A percentile compares a stretch with the other conserved stretches of the same genome.
Evolutionary conservation across 192 early-diverging fungal species (phyloP).

Genomic region (Chytriomyces confervae): DNA sequence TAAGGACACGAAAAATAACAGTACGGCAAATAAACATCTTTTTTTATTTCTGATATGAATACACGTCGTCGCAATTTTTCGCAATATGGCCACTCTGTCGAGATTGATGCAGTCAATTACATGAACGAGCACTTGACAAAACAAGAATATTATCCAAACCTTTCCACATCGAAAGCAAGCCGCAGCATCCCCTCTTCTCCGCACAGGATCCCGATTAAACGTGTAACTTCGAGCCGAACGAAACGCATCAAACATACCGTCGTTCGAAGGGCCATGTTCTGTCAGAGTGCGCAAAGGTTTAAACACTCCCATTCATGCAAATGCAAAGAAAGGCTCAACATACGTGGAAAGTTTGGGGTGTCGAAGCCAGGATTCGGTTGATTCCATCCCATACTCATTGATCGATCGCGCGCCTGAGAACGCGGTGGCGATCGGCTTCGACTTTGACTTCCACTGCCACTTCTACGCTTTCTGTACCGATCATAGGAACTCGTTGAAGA

Average conservation of each 20-base stretch:
- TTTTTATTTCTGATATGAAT: not conserved
- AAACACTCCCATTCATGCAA: not conserved
- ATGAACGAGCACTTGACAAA: not conserved
- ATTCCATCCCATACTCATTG: not conserved
- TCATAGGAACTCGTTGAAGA: too few species aligned
- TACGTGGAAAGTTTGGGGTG: not conserved
- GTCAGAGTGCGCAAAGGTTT: not conserved
- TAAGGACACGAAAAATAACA: too few species aligned
- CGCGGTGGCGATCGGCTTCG: not conserved
- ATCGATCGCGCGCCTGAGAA: not conserved
- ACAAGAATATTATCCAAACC: not conserved
- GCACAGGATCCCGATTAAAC: not conserved
- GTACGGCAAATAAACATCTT: too few species aligned
- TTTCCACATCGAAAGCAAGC: slow-evolving; percentile 13
- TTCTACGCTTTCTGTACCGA: too few species aligned
- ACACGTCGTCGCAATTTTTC: not conserved
- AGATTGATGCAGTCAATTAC: not conserved
- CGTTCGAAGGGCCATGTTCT: not conserved
- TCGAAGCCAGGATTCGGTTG: not conserved
- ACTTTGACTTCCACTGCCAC: not conserved
- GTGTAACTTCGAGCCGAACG: slow-evolving; percentile 4
- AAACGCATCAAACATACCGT: slow-evolving; percentile 8
- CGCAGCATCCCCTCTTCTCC: not conserved
- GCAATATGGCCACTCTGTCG: slow-evolving; percentile 9
- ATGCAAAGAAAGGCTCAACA: not conserved